Conservation (phyloP, 768 basidiomycete species). For the Peribolospora baueri region DNA sequence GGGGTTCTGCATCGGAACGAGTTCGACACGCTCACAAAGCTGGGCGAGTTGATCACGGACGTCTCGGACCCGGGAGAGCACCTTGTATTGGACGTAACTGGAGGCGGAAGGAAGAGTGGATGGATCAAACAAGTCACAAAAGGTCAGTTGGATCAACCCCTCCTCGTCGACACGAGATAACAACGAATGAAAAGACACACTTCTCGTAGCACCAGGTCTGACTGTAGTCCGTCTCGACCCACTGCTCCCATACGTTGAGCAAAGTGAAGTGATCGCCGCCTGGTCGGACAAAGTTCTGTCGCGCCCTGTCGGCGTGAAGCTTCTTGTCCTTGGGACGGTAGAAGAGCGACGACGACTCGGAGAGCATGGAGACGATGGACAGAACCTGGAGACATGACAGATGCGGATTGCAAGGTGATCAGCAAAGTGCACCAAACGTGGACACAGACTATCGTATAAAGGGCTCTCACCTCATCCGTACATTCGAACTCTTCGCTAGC, state of each 20-base stretch:
- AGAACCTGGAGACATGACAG: slow-evolving; percentile 34
- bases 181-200: neutral
- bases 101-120: neutral
- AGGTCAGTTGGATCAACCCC: too few species aligned
- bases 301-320: slow-evolving; percentile 70
- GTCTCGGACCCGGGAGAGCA: slow-evolving; percentile 74
- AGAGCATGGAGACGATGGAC: slow-evolving; percentile 91
- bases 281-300: slow-evolving; percentile 82
- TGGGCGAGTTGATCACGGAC: slow-evolving; percentile 78
- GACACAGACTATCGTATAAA: neutral
- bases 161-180: too few species aligned
- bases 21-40: slow-evolving; percentile 88
- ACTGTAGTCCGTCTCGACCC: slow-evolving; percentile 92
- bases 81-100: slow-evolving; percentile 63
- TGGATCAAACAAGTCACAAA: neutral
- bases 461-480: slow-evolving; percentile 61
- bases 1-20: slow-evolving; percentile 61
- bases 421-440: neutral
- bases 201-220: slow-evolving; percentile 89
- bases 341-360: slow-evolving; percentile 80
- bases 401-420: neutral
- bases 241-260: slow-evolving; percentile 95
- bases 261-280: slow-evolving; percentile 97
- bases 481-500: slow-evolving; percentile 81
- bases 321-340: slow-evolving; percentile 98